phyloP scores from a whole-genome alignment of 2,329 filamentous ascomycete species.

The Hysterium pulicare region DNA sequence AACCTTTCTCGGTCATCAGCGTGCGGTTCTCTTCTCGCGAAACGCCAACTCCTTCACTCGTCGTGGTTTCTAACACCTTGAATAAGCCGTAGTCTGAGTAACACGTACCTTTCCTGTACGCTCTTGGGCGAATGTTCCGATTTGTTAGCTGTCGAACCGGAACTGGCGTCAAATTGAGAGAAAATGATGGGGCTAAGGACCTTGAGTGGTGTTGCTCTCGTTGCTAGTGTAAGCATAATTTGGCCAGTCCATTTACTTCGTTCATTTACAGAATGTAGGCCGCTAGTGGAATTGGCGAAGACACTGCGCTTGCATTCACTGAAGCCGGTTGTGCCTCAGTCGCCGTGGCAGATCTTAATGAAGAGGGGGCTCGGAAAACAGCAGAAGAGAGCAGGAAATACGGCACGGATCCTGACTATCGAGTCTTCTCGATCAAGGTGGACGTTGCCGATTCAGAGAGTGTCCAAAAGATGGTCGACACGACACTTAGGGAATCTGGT shows the following conservation, averaged over 20 bases:
- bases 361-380: neutral
- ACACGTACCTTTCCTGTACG: no score
- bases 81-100: no score
- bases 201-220: neutral
- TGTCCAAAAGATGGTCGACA: neutral
- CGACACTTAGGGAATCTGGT: neutral
- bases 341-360: neutral
- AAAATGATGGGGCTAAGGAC: no score
- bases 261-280: no score
- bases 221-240: neutral
- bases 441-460: neutral
- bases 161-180: no score
- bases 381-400: neutral
- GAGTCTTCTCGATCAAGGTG: neutral
- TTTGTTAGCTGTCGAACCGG: no score
- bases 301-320: neutral
- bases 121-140: no score
- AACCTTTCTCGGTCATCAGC: no score
- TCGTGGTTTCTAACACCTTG: no score
- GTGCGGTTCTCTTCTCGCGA: no score
- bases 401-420: neutral
- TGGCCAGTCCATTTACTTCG: neutral
- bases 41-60: no score
- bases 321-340: neutral
- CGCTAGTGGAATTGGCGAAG: neutral